These are phyloP conservation scores for Hanseniaspora lindneri DNA, from an alignment of 805 yeast species.

Conservation along the genomic window DNA sequence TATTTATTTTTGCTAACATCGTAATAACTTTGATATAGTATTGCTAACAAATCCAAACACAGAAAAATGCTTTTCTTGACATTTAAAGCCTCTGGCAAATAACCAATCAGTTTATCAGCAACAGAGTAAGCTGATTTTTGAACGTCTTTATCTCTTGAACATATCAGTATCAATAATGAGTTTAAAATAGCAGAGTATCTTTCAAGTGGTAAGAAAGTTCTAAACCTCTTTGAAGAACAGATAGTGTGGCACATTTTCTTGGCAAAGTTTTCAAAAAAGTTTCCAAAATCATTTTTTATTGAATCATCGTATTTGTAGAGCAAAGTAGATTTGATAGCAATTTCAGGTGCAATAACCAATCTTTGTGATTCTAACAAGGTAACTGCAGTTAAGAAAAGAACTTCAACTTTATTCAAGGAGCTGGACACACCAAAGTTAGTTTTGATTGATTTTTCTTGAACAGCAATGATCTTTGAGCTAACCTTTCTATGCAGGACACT, in stretches of 20 bases:
- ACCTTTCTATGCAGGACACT: conserved; percentile 53
- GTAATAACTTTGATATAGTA: conserved; percentile 64
- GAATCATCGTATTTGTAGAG: conserved; percentile 82
- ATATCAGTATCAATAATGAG: conserved; percentile 35
- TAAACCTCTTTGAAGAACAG: conserved; percentile 3
- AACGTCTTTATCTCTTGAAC: conserved; percentile 14
- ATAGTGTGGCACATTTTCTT: conserved; percentile 39
- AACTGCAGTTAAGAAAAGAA: conserved; percentile 80
- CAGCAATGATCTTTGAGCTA: neutral
- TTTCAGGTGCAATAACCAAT: conserved; percentile 41
- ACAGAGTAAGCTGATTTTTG: conserved; percentile 27
- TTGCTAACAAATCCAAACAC: conserved; percentile 64
- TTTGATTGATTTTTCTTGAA: conserved; percentile 4
- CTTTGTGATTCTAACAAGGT: conserved; percentile 68
- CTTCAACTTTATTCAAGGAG: conserved; percentile 41
- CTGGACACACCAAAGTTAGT: neutral
- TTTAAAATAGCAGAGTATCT: conserved; percentile 6
- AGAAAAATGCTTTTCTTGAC: conserved; percentile 35
- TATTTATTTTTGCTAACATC: conserved; percentile 79
- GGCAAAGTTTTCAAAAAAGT: conserved; percentile 54
- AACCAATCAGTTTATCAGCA: conserved; percentile 19
- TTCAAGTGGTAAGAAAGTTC: conserved; percentile 2
- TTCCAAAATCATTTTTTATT: conserved; percentile 54
- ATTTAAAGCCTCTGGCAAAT: conserved; percentile 9
- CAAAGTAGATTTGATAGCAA: conserved; percentile 67